These are phyloP conservation scores for Metarhizium rileyi DNA, from an alignment of 2,329 filamentous ascomycete genomes.

Conservation along the genomic window DNA sequence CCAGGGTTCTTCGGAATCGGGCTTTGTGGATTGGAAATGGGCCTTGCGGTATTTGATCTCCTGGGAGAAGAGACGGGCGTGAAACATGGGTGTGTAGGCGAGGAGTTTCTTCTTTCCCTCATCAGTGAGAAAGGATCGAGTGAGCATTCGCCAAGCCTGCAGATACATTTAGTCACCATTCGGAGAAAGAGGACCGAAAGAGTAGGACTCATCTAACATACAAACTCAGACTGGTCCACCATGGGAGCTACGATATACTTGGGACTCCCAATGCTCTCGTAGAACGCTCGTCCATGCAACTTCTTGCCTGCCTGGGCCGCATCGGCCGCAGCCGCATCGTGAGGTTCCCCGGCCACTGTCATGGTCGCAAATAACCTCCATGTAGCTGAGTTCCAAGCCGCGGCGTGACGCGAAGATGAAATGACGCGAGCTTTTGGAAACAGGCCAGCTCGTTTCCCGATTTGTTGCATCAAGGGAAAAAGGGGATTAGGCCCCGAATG, in stretches of 20 bases:
- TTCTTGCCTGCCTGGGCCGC: slow-evolving; percentile 40
- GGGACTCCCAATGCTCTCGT: slow-evolving; percentile 86
- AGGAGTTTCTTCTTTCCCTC: slow-evolving; percentile 57
- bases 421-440: background rate
- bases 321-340: slow-evolving; percentile 8
- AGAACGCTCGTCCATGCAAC: slow-evolving; percentile 79
- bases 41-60: slow-evolving; percentile 64
- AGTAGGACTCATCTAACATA: slow-evolving; percentile 35
- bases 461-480: slow-evolving; percentile 1
- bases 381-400: background rate
- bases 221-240: slow-evolving; percentile 98
- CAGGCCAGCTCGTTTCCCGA: background rate
- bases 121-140: slow-evolving; percentile 77
- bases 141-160: slow-evolving; percentile 92
- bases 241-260: slow-evolving; percentile 90
- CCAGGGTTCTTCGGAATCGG: slow-evolving; percentile 34
- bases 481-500: background rate
- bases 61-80: slow-evolving; percentile 79
- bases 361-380: slow-evolving; percentile 21
- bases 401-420: background rate
- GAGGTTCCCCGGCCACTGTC: slow-evolving; percentile 11
- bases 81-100: slow-evolving; percentile 93
- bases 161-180: background rate
- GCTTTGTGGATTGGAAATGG: slow-evolving; percentile 64
- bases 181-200: background rate